A percentile compares a stretch with the other conserved stretches of the same genome.
Evolutionary conservation across 2,329 filamentous ascomycete genomes (phyloP).

Genomic region (Xylariaceae sp.): DNA sequence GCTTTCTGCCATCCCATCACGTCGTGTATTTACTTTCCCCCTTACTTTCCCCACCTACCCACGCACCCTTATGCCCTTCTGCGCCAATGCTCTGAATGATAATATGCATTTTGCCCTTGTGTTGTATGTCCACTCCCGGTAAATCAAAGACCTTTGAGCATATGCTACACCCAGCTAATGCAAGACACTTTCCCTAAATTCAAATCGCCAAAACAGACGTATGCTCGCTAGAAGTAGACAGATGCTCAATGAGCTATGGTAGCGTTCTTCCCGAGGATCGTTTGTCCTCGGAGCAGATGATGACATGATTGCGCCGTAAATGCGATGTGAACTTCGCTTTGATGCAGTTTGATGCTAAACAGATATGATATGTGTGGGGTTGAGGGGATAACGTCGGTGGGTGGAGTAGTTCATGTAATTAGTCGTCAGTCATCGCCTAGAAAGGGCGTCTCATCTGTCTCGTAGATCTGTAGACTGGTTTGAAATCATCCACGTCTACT

Average conservation of each 20-base stretch:
- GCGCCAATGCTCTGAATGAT: conserved; percentile 12
- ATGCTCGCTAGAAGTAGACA: not conserved
- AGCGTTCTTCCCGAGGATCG: not conserved
- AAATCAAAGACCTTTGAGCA: not conserved
- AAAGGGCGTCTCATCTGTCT: conserved; percentile 22
- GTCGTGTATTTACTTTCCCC: not conserved
- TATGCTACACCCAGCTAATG: conserved; percentile 5
- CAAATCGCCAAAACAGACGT: not conserved
- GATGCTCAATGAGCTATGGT: not conserved
- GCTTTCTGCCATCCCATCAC: conserved; percentile 3
- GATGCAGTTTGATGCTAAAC: conserved; percentile 22
- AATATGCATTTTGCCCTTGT: conserved; percentile 11
- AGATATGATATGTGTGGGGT: conserved; percentile 12
- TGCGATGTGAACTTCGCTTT: conserved; percentile 25
- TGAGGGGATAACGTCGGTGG: not conserved
- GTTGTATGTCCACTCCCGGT: not conserved
- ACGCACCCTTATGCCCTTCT: not conserved
- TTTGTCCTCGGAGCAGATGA: not conserved
- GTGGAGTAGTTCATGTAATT: not conserved
- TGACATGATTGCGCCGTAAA: conserved; percentile 10
- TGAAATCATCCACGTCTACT: conserved; percentile 29
- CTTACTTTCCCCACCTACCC: not conserved
- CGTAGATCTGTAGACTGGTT: conserved; percentile 23
- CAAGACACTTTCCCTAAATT: conserved; percentile 12
- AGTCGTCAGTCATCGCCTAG: conserved; percentile 11